Percentiles rank a stretch among this genome's conserved stretches.
These are phyloP conservation scores for Xylaria longipes DNA, from an alignment of 495 filamentous ascomycete genomes.

Conservation along the genomic window DNA sequence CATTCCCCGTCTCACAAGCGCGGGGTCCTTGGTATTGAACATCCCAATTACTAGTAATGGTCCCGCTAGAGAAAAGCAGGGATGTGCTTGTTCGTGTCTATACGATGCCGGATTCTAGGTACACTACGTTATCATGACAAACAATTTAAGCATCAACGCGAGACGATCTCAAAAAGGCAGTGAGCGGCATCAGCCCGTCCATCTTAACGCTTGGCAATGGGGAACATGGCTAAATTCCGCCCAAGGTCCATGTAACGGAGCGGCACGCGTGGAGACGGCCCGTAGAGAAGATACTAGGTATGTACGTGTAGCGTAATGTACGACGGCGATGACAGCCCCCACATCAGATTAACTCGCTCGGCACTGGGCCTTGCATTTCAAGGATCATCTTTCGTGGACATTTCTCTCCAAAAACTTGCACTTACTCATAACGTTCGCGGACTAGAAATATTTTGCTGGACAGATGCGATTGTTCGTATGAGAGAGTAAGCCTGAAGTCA, in stretches of 20 bases:
- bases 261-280: constrained; percentile 21
- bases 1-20: background rate
- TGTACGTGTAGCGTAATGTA: background rate
- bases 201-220: constrained; percentile 14
- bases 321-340: background rate
- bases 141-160: constrained; percentile 5
- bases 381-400: background rate
- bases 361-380: background rate
- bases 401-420: background rate
- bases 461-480: background rate
- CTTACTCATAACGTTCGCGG: background rate
- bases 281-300: background rate
- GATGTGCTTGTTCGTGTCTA: background rate
- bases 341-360: background rate
- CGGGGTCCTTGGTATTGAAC: background rate
- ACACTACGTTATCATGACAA: background rate
- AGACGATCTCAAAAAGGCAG: background rate
- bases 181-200: constrained; percentile 22
- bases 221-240: constrained; percentile 7
- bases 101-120: background rate
- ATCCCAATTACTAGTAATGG: background rate
- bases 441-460: background rate
- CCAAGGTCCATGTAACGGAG: constrained; percentile 6
- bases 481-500: background rate
- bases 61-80: background rate